A percentile compares a stretch with the other conserved stretches of the same genome.
These are phyloP conservation scores for Ilyonectria mors-panacis DNA, from an alignment of 2,329 filamentous ascomycete genomes.

Conservation along the genomic window DNA sequence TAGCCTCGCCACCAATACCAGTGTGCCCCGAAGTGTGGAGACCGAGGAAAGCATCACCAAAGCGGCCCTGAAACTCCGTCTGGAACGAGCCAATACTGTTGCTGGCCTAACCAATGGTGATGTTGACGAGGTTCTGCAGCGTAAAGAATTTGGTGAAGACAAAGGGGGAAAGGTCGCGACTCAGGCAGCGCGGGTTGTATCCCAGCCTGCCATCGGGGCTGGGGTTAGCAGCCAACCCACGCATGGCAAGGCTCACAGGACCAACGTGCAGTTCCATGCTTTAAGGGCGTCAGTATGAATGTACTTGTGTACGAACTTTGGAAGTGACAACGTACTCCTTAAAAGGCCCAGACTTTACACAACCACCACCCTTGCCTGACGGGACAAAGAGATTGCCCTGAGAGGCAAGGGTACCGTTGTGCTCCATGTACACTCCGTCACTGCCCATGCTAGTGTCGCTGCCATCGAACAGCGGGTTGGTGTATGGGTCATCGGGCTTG, in stretches of 20 bases:
- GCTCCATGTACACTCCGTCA: constrained; percentile 53
- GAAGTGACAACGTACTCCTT: constrained; percentile 39
- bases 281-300: too few relatives aligned
- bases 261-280: too few relatives aligned
- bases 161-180: constrained; percentile 39
- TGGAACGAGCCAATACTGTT: constrained; percentile 1
- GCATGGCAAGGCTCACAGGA: too few relatives aligned
- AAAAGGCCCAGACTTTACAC: constrained; percentile 30
- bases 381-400: constrained; percentile 44
- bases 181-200: constrained; percentile 57
- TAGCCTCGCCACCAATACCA: constrained; percentile 11
- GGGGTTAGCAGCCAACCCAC: constrained; percentile 3
- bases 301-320: too few relatives aligned
- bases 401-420: too few relatives aligned
- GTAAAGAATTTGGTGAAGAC: constrained; percentile 4
- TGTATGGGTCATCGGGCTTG: constrained; percentile 61
- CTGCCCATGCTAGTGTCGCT: constrained; percentile 61
- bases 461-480: constrained; percentile 65
- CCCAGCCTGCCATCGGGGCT: constrained; percentile 46
- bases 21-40: constrained; percentile 19
- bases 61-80: constrained; percentile 1
- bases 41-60: constrained; percentile 12
- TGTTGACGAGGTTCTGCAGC: constrained; percentile 9
- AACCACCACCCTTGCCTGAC: constrained; percentile 38
- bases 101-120: constrained; percentile 4